Evolutionary conservation across 139 green algal species (phyloP).

Genomic region (Chlamydomonas schloesseri): DNA sequence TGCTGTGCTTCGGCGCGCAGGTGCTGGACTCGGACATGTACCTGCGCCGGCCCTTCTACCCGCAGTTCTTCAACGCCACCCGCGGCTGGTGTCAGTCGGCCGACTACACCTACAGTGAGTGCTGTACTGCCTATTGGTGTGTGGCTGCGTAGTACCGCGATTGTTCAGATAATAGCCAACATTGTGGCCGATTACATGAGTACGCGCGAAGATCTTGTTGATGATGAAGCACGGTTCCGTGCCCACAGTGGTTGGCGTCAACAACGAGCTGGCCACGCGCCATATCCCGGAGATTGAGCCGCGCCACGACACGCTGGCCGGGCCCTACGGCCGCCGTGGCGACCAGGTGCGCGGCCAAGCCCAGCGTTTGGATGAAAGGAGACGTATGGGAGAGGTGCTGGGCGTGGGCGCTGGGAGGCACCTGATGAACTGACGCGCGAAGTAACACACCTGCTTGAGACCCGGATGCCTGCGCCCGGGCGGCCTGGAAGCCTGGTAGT

Average conservation of each 20-base stretch:
- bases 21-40: slow-evolving; percentile 66
- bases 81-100: slow-evolving; percentile 54
- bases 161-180: too few relatives aligned
- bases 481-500: too few relatives aligned
- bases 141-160: too few relatives aligned
- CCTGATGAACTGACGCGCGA: too few relatives aligned
- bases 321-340: slow-evolving; percentile 51
- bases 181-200: too few relatives aligned
- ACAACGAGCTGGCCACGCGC: slow-evolving; percentile 73
- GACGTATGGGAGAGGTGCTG: too few relatives aligned
- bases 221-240: too few relatives aligned
- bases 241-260: slow-evolving; percentile 53
- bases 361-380: not conserved
- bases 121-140: too few relatives aligned
- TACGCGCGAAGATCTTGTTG: too few relatives aligned
- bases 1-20: not conserved
- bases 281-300: slow-evolving; percentile 75
- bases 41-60: slow-evolving; percentile 64
- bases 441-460: too few relatives aligned
- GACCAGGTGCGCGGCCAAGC: slow-evolving; percentile 62
- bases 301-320: slow-evolving; percentile 81
- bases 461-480: too few relatives aligned
- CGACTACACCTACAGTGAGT: slow-evolving; percentile 51
- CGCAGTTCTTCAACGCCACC: slow-evolving; percentile 51
- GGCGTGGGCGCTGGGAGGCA: too few relatives aligned